phyloP scores from a whole-genome alignment of 306 rosid genomes.

The Pterocarpus santalinus region DNA sequence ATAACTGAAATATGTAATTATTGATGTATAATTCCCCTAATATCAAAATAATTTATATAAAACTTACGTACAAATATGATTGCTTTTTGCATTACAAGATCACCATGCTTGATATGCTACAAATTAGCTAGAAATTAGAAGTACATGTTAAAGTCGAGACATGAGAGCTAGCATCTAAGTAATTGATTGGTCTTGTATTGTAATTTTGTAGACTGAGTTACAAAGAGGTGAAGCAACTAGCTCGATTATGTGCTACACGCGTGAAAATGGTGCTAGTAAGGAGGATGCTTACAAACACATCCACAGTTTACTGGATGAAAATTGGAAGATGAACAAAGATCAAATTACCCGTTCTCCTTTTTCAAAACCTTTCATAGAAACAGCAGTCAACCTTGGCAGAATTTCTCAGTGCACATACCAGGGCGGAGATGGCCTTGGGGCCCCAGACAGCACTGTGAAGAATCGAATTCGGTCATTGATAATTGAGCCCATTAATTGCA shows the following conservation, averaged over 20 bases:
- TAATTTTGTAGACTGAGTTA: conserved; percentile 55
- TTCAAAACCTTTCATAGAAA: conserved; percentile 50
- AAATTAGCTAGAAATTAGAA: too few species aligned
- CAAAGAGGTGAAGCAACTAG: conserved; percentile 64
- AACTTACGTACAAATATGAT: too few species aligned
- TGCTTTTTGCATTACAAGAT: too few species aligned
- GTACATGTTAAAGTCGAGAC: too few species aligned
- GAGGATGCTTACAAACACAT: conserved; percentile 38
- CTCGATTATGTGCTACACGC: conserved; percentile 55
- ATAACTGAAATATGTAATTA: too few species aligned
- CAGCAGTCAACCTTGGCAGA: conserved; percentile 57
- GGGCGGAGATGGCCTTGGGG: conserved; percentile 67
- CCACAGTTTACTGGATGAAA: conserved; percentile 40
- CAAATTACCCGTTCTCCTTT: conserved; percentile 42
- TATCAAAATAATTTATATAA: too few species aligned
- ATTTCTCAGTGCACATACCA: conserved; percentile 63
- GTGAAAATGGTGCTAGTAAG: conserved; percentile 45
- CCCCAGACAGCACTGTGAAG: conserved; percentile 45
- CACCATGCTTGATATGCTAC: too few species aligned
- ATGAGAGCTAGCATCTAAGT: too few species aligned
- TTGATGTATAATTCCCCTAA: too few species aligned
- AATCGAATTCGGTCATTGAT: conserved; percentile 50
- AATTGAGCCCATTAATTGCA: conserved; percentile 52
- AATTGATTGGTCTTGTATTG: not conserved
- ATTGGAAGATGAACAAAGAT: conserved; percentile 64